Evolutionary conservation across 169 alveolate genomes (phyloP).

Genomic region (Cryptosporidium sp.): DNA sequence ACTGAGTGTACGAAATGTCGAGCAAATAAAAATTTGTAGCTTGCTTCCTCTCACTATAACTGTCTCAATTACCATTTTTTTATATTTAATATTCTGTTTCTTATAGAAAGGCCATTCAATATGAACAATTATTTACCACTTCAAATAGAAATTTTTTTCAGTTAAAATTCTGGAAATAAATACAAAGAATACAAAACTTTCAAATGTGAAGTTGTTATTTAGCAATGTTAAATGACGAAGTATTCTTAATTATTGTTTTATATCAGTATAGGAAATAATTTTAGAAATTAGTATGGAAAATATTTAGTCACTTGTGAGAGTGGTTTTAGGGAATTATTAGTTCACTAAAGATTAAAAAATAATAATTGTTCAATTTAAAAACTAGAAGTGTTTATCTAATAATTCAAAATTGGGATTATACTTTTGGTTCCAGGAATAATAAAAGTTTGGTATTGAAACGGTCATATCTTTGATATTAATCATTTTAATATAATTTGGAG

Average conservation of each 20-base stretch:
- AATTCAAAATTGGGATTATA: conserved; percentile 18
- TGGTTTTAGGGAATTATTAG: not conserved
- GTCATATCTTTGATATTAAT: not conserved
- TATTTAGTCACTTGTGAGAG: too few relatives aligned
- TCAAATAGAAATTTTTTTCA: not conserved
- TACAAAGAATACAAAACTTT: too few relatives aligned
- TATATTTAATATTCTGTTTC: not conserved
- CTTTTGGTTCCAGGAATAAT: conserved; percentile 12
- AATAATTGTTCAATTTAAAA: not conserved
- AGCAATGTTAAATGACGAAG: not conserved
- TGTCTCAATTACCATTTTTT: not conserved
- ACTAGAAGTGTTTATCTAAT: conserved; percentile 6
- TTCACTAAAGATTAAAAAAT: not conserved
- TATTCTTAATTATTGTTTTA: not conserved
- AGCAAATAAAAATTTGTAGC: not conserved
- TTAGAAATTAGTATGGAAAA: not conserved
- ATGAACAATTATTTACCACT: not conserved
- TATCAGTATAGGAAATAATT: not conserved
- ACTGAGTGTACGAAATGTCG: not conserved
- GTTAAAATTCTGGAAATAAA: not conserved
- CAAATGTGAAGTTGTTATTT: not conserved
- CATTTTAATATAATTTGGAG: not conserved
- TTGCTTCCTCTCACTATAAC: not conserved
- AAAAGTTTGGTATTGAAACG: not conserved
- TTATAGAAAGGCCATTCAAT: not conserved